phyloP scores from a whole-genome alignment of 1,139 yeast species.

The Diutina mesorugosa region DNA sequence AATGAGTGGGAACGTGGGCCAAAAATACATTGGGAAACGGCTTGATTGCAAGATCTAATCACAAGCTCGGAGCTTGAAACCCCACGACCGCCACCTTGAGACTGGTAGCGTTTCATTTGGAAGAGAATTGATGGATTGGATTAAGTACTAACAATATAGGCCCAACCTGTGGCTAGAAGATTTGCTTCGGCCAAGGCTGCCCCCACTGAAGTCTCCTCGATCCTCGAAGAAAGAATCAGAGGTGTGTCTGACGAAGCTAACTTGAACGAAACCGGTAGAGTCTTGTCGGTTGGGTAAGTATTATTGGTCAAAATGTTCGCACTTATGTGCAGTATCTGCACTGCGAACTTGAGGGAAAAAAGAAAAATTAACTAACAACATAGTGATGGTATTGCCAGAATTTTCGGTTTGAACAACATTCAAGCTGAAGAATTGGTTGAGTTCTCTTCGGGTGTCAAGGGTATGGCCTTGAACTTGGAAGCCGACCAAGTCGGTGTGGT shows the following conservation, averaged over 20 bases:
- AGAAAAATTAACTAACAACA: neutral
- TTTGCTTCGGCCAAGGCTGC: conserved; percentile 96
- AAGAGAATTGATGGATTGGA: neutral
- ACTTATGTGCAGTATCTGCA: neutral
- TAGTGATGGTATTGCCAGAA: conserved; percentile 98
- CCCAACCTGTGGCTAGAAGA: conserved; percentile 68
- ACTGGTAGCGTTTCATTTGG: neutral
- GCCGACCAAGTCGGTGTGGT: conserved; percentile 99
- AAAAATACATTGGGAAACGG: neutral
- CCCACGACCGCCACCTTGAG: neutral
- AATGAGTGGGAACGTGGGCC: neutral
- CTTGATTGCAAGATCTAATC: neutral
- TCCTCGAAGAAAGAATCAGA: conserved; percentile 98
- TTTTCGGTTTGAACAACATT: conserved; percentile 97
- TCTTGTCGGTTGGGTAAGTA: conserved; percentile 67
- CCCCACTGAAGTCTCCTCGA: conserved; percentile 98
- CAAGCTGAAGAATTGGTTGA: conserved; percentile 99
- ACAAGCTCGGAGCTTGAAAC: neutral
- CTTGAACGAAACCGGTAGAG: conserved; percentile 99
- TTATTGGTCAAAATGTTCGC: neutral
- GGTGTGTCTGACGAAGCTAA: conserved; percentile 97
- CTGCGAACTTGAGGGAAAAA: neutral
- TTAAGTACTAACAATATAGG: conserved; percentile 28
- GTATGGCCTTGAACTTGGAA: conserved; percentile 99
- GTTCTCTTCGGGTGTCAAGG: conserved; percentile 98